These are phyloP conservation scores for Digitaria exilis DNA, from an alignment of 202 grass and related monocot genomes.

Conservation along the genomic window DNA sequence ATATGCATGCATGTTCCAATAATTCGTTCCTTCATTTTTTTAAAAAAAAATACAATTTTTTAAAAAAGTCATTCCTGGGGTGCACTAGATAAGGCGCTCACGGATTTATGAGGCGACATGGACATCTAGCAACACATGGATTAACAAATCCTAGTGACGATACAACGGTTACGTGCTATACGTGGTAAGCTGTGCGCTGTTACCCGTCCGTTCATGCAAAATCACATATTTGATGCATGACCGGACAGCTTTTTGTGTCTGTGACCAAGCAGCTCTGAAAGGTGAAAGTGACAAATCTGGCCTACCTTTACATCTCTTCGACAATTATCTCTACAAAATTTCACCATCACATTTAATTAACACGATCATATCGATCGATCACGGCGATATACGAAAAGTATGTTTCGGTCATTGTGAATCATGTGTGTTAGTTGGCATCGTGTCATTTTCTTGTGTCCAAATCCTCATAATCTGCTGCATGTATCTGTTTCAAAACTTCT, in stretches of 20 bases:
- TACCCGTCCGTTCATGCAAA: not conserved
- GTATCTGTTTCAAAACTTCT: too few relatives aligned
- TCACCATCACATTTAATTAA: not conserved
- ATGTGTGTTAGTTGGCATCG: not conserved
- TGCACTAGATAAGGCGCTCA: not conserved
- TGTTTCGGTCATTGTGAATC: not conserved
- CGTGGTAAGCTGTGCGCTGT: too few relatives aligned
- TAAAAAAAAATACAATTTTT: too few relatives aligned
- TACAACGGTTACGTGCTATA: not conserved
- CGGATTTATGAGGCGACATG: constrained; percentile 6
- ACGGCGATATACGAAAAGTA: too few relatives aligned
- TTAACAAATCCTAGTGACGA: not conserved
- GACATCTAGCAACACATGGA: not conserved
- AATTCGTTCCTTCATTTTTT: too few relatives aligned
- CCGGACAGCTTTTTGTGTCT: not conserved
- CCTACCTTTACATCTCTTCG: not conserved
- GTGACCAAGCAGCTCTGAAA: not conserved
- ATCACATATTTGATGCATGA: not conserved
- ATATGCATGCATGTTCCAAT: not conserved
- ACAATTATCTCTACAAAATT: not conserved
- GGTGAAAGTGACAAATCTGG: not conserved
- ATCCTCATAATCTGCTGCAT: not conserved
- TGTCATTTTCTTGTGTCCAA: not conserved
- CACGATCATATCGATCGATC: not conserved
- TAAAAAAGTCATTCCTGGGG: too few relatives aligned